Conservation (phyloP, 2,329 filamentous ascomycete species). For the Rachicladosporium sp. region DNA sequence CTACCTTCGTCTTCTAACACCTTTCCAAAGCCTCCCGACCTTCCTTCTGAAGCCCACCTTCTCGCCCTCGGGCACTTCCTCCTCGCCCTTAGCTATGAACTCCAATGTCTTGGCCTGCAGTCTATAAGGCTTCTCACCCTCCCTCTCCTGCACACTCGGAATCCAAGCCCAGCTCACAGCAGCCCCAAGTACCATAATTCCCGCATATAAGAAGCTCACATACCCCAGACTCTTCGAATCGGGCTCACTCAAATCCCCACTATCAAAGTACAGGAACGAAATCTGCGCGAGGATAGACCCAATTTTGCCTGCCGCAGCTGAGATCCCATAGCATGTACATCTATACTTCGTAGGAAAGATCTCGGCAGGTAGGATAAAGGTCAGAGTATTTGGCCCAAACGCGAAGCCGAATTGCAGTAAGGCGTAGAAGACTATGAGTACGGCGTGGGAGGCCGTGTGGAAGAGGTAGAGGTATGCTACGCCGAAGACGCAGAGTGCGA, state of each 20-base stretch:
- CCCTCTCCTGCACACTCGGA: conserved; percentile 8
- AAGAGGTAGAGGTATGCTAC: conserved; percentile 27
- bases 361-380: conserved; percentile 38
- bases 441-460: conserved; percentile 21
- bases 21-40: not conserved
- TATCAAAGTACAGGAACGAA: conserved; percentile 17
- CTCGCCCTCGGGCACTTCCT: conserved; percentile 1
- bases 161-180: conserved; percentile 9
- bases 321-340: conserved; percentile 41
- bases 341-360: conserved; percentile 45
- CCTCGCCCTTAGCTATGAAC: not conserved
- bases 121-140: not conserved
- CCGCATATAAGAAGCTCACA: conserved; percentile 9
- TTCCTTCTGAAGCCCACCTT: not conserved
- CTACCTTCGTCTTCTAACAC: conserved; percentile 1
- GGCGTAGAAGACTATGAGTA: conserved; percentile 31
- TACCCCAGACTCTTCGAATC: conserved; percentile 8
- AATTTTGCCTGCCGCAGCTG: conserved; percentile 42
- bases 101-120: conserved; percentile 4
- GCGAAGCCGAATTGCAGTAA: conserved; percentile 37
- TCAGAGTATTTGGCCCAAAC: conserved; percentile 27
- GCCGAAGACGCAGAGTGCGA: conserved; percentile 32
- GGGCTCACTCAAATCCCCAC: conserved; percentile 5
- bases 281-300: conserved; percentile 36
- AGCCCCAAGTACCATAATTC: conserved; percentile 9